Percentiles rank a stretch among this genome's conserved stretches.
These are phyloP conservation scores for Helicosporidium sp. DNA, from an alignment of 139 green algal species.

Conservation along the genomic window DNA sequence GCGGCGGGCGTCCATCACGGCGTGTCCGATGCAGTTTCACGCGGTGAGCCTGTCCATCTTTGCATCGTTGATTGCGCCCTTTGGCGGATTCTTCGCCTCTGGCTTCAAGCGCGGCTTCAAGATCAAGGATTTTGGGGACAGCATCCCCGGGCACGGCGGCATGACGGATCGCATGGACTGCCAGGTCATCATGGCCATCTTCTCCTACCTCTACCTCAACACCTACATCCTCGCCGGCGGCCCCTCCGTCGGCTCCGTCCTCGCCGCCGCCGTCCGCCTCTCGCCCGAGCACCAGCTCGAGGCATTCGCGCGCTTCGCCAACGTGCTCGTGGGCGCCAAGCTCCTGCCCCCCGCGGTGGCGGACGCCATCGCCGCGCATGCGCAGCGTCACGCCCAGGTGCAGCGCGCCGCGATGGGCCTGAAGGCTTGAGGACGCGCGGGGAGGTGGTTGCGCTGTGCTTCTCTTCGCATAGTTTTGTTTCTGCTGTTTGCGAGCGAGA, in stretches of 20 bases:
- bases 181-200: slow-evolving; percentile 93
- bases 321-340: slow-evolving; percentile 7
- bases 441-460: too few relatives aligned
- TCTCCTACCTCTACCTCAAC: slow-evolving; percentile 84
- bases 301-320: slow-evolving; percentile 8
- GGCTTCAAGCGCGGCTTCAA: slow-evolving; percentile 97
- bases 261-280: slow-evolving; percentile 14
- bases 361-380: slow-evolving; percentile 4
- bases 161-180: slow-evolving; percentile 97
- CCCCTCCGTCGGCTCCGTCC: slow-evolving; percentile 29
- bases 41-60: slow-evolving; percentile 58
- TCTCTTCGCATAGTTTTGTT: too few relatives aligned
- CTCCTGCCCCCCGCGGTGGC: slow-evolving; percentile 3
- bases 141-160: slow-evolving; percentile 91
- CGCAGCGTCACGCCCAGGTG: too few relatives aligned
- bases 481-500: too few relatives aligned
- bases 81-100: slow-evolving; percentile 92
- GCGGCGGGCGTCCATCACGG: slow-evolving; percentile 1
- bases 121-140: slow-evolving; percentile 97
- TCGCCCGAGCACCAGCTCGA: slow-evolving; percentile 12
- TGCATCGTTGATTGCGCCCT: slow-evolving; percentile 85
- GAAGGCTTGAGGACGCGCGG: too few relatives aligned
- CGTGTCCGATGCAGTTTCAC: slow-evolving; percentile 36
- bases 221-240: slow-evolving; percentile 41
- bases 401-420: too few relatives aligned